A percentile compares a stretch with the other conserved stretches of the same genome.
These are phyloP conservation scores for Solanum rostratum DNA, from an alignment of 257 asterid species.

Conservation along the genomic window DNA sequence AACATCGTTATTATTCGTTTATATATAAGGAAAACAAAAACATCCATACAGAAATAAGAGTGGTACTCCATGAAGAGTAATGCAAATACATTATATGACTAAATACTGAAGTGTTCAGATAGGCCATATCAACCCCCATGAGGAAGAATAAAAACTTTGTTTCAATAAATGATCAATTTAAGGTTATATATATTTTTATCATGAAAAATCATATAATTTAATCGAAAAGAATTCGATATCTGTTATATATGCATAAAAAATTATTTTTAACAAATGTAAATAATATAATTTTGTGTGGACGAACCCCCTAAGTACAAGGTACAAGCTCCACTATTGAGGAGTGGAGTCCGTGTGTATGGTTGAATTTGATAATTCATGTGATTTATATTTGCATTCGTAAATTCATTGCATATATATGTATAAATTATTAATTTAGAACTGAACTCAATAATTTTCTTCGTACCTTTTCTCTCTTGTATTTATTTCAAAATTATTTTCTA, in stretches of 20 bases:
- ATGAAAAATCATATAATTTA: too few relatives aligned
- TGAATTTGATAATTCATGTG: background rate
- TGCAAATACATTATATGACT: background rate
- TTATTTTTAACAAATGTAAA: too few relatives aligned
- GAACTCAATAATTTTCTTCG: background rate
- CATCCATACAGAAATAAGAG: too few relatives aligned
- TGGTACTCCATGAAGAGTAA: background rate
- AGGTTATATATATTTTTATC: background rate
- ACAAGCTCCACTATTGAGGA: background rate
- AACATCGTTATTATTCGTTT: too few relatives aligned
- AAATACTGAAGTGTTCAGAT: background rate
- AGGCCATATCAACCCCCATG: background rate
- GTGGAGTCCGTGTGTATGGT: background rate
- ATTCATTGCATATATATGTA: background rate
- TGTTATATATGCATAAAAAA: too few relatives aligned
- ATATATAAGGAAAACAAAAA: too few relatives aligned
- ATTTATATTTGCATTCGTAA: background rate
- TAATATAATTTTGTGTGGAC: too few relatives aligned
- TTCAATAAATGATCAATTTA: background rate
- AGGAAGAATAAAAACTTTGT: background rate
- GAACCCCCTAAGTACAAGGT: too few relatives aligned
- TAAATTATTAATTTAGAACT: background rate
- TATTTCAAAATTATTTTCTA: background rate
- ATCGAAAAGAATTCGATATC: too few relatives aligned
- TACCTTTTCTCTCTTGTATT: background rate